These are phyloP conservation scores for Neurospora africana DNA, from an alignment of 495 filamentous ascomycete species.

Conservation along the genomic window DNA sequence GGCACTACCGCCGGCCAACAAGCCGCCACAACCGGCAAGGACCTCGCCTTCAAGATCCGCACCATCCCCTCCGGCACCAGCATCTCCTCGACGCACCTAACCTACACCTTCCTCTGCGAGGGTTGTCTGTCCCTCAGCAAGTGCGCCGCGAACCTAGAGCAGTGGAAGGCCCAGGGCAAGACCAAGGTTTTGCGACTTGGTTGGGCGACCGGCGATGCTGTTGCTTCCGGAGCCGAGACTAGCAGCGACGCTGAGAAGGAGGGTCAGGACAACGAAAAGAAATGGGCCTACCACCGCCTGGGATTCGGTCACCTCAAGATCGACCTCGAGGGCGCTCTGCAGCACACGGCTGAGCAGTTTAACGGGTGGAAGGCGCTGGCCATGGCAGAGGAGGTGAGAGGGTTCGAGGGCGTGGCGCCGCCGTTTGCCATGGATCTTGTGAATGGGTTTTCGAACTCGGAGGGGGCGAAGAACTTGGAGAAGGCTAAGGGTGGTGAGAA, in stretches of 20 bases:
- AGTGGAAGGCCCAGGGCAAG: neutral
- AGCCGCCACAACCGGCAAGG: slow-evolving; percentile 6
- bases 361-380: neutral
- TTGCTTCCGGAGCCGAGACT: neutral
- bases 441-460: too few relatives aligned
- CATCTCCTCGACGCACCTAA: slow-evolving; percentile 10
- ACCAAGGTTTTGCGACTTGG: neutral
- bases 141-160: neutral
- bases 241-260: neutral
- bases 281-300: neutral
- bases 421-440: neutral
- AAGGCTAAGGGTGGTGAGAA: neutral
- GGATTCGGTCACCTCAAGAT: neutral
- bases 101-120: slow-evolving; percentile 17
- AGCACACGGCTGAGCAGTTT: neutral
- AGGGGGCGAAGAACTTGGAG: too few relatives aligned
- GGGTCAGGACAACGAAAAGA: neutral
- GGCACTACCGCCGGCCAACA: neutral
- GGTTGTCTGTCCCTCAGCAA: slow-evolving; percentile 8
- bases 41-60: slow-evolving; percentile 1
- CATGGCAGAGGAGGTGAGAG: neutral
- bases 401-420: neutral
- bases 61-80: slow-evolving; percentile 7
- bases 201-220: neutral
- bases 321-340: neutral